Conservation (phyloP, 371 early-diverging fungal genomes). For the Rhizomucor pusillus region DNA sequence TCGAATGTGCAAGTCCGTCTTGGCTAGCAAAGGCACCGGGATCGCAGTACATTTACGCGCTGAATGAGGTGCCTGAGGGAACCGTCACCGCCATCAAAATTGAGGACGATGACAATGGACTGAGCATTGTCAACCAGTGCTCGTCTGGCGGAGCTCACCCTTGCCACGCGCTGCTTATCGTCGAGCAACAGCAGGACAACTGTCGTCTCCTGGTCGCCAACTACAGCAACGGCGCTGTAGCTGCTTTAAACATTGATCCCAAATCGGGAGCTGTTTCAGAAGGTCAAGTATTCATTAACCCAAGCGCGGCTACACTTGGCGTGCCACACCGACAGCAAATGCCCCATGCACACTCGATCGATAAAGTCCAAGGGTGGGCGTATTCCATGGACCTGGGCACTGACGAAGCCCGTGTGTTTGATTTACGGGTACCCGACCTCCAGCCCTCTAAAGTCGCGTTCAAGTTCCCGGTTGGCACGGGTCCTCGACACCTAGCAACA, state of each 20-base stretch:
- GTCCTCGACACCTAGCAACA: slow-evolving; percentile 44
- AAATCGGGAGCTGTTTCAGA: slow-evolving; percentile 9
- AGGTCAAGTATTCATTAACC: slow-evolving; percentile 6
- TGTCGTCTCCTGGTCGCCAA: slow-evolving; percentile 29
- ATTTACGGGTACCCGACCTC: slow-evolving; percentile 2
- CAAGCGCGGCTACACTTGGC: slow-evolving; percentile 11
- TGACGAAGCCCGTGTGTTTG: slow-evolving; percentile 30
- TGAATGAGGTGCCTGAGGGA: slow-evolving; percentile 32
- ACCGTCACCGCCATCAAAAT: slow-evolving; percentile 28
- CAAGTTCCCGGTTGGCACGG: slow-evolving; percentile 35
- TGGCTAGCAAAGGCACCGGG: slow-evolving; percentile 21
- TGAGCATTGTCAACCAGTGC: slow-evolving; percentile 22
- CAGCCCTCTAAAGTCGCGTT: slow-evolving; percentile 9
- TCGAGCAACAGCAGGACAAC: slow-evolving; percentile 4
- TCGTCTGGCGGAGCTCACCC: slow-evolving; percentile 33
- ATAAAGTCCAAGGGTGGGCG: slow-evolving; percentile 8
- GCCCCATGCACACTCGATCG: slow-evolving; percentile 42
- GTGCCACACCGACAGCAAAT: slow-evolving; percentile 41
- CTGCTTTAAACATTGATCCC: slow-evolving; percentile 18
- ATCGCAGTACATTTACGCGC: slow-evolving; percentile 24
- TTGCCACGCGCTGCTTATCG: slow-evolving; percentile 27
- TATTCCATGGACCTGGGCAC: slow-evolving; percentile 23
- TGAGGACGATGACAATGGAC: slow-evolving; percentile 16
- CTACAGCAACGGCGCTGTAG: slow-evolving; percentile 33
- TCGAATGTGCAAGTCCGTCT: slow-evolving; percentile 27